Conservation (phyloP, 2,329 filamentous ascomycete species). For the Aspergillus uvarum region DNA sequence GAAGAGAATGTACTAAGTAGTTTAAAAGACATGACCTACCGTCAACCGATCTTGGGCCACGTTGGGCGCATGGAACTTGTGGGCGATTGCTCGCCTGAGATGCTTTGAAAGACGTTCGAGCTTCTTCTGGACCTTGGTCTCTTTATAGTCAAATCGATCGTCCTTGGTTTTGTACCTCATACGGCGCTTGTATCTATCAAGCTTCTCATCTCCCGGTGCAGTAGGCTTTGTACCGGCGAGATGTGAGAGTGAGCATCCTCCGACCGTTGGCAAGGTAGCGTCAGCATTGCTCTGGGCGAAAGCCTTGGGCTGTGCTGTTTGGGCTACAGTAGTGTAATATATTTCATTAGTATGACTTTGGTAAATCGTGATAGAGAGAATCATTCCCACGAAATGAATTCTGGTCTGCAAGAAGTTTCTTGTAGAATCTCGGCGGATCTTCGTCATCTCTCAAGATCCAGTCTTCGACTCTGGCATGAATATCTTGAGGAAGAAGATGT, state of each 20-base stretch:
- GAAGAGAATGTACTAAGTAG: background rate
- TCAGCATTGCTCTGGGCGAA: too few relatives aligned
- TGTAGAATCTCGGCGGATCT: background rate
- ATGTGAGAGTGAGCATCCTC: background rate
- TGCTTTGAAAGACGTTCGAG: constrained; percentile 4
- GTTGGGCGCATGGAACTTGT: constrained; percentile 57
- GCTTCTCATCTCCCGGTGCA: background rate
- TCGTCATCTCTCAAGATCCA: background rate
- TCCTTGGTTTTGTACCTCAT: constrained; percentile 57
- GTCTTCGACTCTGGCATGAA: background rate
- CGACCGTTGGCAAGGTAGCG: too few relatives aligned
- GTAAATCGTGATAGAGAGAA: too few relatives aligned
- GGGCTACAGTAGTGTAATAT: too few relatives aligned
- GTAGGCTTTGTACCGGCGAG: background rate
- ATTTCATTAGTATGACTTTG: too few relatives aligned
- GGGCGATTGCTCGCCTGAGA: constrained; percentile 48
- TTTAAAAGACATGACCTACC: constrained; percentile 35
- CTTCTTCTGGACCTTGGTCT: constrained; percentile 1
- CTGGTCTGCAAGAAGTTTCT: background rate
- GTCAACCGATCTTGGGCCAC: constrained; percentile 56
- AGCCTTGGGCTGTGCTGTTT: too few relatives aligned
- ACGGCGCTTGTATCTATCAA: constrained; percentile 48
- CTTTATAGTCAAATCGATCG: constrained; percentile 55
- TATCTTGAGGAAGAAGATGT: too few relatives aligned
- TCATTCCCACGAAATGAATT: too few relatives aligned